Base-by-base conservation (phyloP, 108 stramenopile species). In the Chaetoceros muelleri region DNA sequence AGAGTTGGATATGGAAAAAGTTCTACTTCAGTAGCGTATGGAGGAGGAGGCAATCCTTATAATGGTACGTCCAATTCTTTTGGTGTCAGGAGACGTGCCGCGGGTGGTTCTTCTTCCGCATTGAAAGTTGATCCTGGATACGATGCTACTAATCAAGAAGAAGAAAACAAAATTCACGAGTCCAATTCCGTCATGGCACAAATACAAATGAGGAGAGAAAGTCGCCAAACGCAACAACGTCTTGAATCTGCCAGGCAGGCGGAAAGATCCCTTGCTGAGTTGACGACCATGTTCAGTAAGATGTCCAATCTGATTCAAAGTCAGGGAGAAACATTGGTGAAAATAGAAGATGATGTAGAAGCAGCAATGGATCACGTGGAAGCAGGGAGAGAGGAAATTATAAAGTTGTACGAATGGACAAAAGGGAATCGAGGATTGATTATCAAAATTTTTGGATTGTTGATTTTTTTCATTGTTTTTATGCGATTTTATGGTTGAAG, bases 341-440 rank as follows among this genome's bases (percentile, higher is more conserved):
- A 84, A 59, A 78, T 93, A 24, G 91, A 93, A 66, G 91, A 93
- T 67, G 91, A 93, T 53, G 87, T 88, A 8, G 91, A 87, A 64
- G 74, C 76, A 20, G 87, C 85, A 21, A 63, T 64, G 24, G 55
- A 62, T 30, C 81, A 93, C 50, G 80, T 93, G 18, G 61, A 72
- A 48, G 83, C 83, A 0, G 91, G 87, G 3, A 81, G 84, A 60
- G 77, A 84, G 46, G 87, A 93, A 64, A 59, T 93, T 22, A 69
- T 75, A 5, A 89, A 71, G 28, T 62, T 93, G 24, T 83, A 93
- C 55, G 61, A 67, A 3, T 58, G 78, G 55, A 89, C 85, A 48
- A 87, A 82, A 59, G 87, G 87, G 0, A 93, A 93, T 69, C 81
- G 91, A 18, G 80, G 77, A 2, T 58, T 93, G 57, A 93, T 93